Evolutionary conservation across 2,329 filamentous ascomycete species (phyloP).

Genomic region (Colletotrichum sp.): DNA sequence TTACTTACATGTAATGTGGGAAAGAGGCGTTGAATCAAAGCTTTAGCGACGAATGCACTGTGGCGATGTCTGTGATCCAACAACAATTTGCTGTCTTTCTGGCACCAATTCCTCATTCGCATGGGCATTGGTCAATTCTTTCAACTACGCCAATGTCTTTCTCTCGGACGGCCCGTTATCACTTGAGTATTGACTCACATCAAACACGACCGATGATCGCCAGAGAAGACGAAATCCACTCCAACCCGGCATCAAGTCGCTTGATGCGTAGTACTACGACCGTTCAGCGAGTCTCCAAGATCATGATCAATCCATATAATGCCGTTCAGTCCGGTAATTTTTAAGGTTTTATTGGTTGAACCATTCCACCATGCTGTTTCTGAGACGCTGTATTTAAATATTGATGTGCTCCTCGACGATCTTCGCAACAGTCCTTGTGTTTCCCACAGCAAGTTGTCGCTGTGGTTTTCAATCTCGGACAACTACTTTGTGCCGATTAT

Average conservation of each 20-base stretch:
- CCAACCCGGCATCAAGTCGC: background rate
- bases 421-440: background rate
- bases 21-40: rapidly evolving
- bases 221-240: background rate
- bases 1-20: background rate
- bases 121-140: rapidly evolving
- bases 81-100: background rate
- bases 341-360: too few species aligned
- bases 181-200: background rate
- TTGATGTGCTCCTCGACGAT: background rate
- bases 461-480: background rate
- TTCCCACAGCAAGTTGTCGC: background rate
- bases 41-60: background rate
- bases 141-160: background rate
- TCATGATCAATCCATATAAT: background rate
- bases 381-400: background rate
- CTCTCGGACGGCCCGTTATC: too few species aligned
- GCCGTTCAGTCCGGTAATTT: too few species aligned
- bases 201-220: background rate
- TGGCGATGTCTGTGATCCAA: background rate
- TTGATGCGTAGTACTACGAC: background rate
- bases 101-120: rapidly evolving
- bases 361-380: background rate
- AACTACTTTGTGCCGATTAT: background rate
- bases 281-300: background rate